These are phyloP conservation scores for Phytophthora pini DNA, from an alignment of 352 stramenopile genomes.

Conservation along the genomic window DNA sequence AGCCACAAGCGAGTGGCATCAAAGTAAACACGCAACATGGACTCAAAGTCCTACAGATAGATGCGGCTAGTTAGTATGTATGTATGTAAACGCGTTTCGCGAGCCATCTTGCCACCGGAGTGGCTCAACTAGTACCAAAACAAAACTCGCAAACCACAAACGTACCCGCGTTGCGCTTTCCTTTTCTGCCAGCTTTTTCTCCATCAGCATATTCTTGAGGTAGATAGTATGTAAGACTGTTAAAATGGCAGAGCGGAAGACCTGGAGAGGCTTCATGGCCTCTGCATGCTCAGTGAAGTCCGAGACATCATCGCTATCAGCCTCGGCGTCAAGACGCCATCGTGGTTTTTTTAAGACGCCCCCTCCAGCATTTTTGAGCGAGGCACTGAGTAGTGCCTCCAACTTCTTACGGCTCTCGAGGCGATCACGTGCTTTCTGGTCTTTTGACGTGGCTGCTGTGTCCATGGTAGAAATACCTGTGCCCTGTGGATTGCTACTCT, in stretches of 20 bases:
- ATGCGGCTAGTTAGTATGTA: constrained; percentile 8
- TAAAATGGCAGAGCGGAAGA: constrained; percentile 50
- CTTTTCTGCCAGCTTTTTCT: constrained; percentile 50
- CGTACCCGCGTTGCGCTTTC: constrained; percentile 39
- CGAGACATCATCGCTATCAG: constrained; percentile 34
- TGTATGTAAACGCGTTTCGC: too few relatives aligned
- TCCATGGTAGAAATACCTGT: neutral
- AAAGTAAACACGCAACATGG: constrained; percentile 72
- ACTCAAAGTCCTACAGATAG: constrained; percentile 54
- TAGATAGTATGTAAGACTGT: constrained; percentile 37
- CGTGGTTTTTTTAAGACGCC: constrained; percentile 39
- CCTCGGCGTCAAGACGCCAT: constrained; percentile 57
- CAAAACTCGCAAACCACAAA: neutral
- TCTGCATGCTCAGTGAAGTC: constrained; percentile 35
- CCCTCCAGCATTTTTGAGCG: constrained; percentile 25
- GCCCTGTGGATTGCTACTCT: neutral
- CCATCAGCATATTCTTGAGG: constrained; percentile 39
- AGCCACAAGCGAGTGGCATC: constrained; percentile 73
- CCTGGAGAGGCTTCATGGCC: constrained; percentile 38
- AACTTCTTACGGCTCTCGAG: constrained; percentile 52
- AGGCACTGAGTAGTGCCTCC: constrained; percentile 46
- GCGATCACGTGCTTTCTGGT: constrained; percentile 41
- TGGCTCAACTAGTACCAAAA: too few relatives aligned
- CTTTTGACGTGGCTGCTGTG: constrained; percentile 6
- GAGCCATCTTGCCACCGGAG: too few relatives aligned